Conservation (phyloP, 208 protist genomes). For the Porcisia deanei region DNA sequence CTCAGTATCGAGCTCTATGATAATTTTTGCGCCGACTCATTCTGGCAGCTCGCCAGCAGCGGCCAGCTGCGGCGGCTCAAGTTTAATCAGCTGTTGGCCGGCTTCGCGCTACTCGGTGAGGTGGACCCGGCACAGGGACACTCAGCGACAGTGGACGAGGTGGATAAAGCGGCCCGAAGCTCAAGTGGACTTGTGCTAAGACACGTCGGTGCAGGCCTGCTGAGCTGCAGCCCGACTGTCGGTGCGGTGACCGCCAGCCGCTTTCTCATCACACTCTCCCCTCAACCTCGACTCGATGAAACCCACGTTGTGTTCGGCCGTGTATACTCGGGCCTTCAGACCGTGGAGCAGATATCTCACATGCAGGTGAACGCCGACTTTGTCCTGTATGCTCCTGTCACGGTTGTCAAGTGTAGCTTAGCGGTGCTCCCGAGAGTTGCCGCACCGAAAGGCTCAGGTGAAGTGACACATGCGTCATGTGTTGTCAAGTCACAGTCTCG, state of each 20-base stretch:
- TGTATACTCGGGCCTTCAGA: conserved; percentile 47
- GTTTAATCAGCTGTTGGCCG: conserved; percentile 38
- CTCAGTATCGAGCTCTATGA: conserved; percentile 69
- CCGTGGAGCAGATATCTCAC: conserved; percentile 36
- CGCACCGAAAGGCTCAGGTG: neutral
- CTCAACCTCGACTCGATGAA: conserved; percentile 54
- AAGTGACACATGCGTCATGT: neutral
- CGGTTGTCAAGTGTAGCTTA: conserved; percentile 28
- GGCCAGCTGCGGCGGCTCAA: conserved; percentile 48
- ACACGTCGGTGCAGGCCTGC: conserved; percentile 65
- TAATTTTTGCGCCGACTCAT: conserved; percentile 29
- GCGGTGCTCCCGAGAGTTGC: conserved; percentile 7
- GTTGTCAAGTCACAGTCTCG: neutral
- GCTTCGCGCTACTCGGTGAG: conserved; percentile 36
- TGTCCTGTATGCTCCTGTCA: conserved; percentile 39
- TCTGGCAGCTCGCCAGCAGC: conserved; percentile 45
- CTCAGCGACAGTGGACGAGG: neutral
- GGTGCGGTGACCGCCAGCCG: conserved; percentile 23
- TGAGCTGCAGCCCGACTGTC: conserved; percentile 30
- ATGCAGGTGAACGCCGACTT: conserved; percentile 41
- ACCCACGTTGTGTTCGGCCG: conserved; percentile 63
- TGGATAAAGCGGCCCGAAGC: neutral
- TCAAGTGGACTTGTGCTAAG: conserved; percentile 6
- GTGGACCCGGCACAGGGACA: conserved; percentile 8
- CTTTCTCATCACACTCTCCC: conserved; percentile 57